Evolutionary conservation across 805 yeast species (phyloP).

Genomic region (Metschnikowia chrysomelidarum): DNA sequence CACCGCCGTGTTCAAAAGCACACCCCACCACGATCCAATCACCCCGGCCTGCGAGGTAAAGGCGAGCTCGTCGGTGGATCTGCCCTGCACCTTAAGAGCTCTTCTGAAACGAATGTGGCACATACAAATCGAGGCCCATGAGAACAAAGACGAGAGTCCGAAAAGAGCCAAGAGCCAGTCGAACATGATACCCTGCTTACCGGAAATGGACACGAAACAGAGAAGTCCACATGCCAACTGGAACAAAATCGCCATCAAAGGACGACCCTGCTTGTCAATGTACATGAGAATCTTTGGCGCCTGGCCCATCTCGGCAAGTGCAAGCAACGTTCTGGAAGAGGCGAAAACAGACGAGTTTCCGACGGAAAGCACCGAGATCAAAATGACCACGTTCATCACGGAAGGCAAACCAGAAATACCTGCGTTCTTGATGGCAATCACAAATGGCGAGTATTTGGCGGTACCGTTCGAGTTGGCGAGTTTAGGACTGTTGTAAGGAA

Average conservation of each 20-base stretch:
- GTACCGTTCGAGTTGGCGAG: constrained; percentile 27
- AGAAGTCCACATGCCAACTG: constrained; percentile 51
- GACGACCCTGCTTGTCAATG: constrained; percentile 42
- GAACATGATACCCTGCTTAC: constrained; percentile 22
- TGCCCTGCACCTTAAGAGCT: constrained; percentile 23
- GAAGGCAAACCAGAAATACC: constrained; percentile 42
- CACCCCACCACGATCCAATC: constrained; percentile 52
- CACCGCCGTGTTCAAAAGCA: constrained; percentile 47
- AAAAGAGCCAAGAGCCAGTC: constrained; percentile 28
- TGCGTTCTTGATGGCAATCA: constrained; percentile 40
- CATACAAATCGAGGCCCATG: constrained; percentile 28
- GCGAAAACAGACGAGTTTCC: constrained; percentile 75
- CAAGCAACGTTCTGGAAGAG: constrained; percentile 64
- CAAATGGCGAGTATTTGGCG: constrained; percentile 38
- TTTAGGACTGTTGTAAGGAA: constrained; percentile 31
- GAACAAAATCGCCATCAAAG: constrained; percentile 35
- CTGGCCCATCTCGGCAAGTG: constrained; percentile 67
- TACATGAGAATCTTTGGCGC: constrained; percentile 53
- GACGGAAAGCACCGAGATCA: constrained; percentile 42
- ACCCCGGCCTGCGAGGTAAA: constrained; percentile 51
- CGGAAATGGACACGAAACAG: constrained; percentile 53
- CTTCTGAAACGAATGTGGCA: constrained; percentile 28
- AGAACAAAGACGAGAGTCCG: constrained; percentile 25
- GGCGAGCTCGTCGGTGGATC: constrained; percentile 44
- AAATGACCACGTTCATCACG: constrained; percentile 40